Conservation (phyloP, 768 basidiomycete species). For the Pilatotrama ljubarskyi region DNA sequence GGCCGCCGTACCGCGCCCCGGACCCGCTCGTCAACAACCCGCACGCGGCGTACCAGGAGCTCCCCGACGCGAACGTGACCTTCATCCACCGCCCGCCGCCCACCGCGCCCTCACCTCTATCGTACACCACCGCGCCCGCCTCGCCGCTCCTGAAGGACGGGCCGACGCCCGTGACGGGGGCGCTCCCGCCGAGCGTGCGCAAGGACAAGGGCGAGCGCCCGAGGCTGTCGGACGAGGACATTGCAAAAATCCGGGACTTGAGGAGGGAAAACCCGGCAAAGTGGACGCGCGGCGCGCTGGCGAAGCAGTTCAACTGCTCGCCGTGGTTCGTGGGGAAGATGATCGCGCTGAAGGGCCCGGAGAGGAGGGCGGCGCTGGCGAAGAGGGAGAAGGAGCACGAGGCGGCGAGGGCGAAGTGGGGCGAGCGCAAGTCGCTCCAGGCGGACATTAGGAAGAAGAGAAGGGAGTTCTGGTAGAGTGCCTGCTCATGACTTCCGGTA, state of each 20-base stretch:
- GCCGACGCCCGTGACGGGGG: constrained; percentile 19
- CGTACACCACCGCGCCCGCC: constrained; percentile 64
- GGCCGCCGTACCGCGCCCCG: constrained; percentile 30
- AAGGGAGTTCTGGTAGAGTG: constrained; percentile 65
- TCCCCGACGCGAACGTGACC: constrained; percentile 50
- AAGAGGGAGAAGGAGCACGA: constrained; percentile 50
- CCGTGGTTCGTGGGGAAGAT: constrained; percentile 63
- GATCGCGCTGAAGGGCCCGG: constrained; percentile 58
- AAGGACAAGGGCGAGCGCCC: constrained; percentile 24
- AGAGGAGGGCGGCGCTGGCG: constrained; percentile 44
- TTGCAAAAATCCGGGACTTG: constrained; percentile 59
- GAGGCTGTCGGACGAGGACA: constrained; percentile 51
- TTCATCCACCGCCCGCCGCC: constrained; percentile 89
- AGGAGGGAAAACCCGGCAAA: constrained; percentile 54
- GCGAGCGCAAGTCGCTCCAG: constrained; percentile 62
- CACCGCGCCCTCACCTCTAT: constrained; percentile 69
- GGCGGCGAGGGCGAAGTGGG: constrained; percentile 58
- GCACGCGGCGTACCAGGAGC: constrained; percentile 23
- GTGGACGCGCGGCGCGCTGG: constrained; percentile 67
- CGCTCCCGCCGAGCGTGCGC: constrained; percentile 30
- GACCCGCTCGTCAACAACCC: constrained; percentile 35
- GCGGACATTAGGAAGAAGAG: constrained; percentile 68
- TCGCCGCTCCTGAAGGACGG: constrained; percentile 65
- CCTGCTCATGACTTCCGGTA: neutral
- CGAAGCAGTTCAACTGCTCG: constrained; percentile 75